phyloP scores from a whole-genome alignment of 441 rosid genomes.

The Pelargonium citronellum region DNA sequence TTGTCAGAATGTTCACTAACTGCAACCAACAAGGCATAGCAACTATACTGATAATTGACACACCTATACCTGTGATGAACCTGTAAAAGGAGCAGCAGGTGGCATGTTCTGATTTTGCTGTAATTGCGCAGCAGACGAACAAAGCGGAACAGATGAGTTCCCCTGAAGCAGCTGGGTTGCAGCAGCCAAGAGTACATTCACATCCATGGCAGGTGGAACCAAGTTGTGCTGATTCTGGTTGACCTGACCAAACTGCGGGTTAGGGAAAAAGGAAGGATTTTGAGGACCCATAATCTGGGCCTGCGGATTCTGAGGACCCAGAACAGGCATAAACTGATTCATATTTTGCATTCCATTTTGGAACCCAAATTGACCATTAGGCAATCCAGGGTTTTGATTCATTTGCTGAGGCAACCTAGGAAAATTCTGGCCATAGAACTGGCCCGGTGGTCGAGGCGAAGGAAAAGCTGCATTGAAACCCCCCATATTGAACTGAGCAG shows the following conservation, averaged over 20 bases:
- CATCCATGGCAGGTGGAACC: constrained; percentile 25
- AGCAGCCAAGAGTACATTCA: constrained; percentile 15
- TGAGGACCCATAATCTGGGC: constrained; percentile 20
- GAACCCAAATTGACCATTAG: constrained; percentile 28
- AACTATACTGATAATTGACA: neutral
- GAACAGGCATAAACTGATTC: constrained; percentile 35
- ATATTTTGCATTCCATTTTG: constrained; percentile 36
- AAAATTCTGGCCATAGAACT: constrained; percentile 26
- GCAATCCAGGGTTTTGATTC: constrained; percentile 32
- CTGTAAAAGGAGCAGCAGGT: constrained; percentile 24
- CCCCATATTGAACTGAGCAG: constrained; percentile 17
- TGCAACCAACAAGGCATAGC: neutral
- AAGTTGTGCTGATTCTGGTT: constrained; percentile 38
- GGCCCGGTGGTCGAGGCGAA: constrained; percentile 31
- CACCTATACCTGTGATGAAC: constrained; percentile 3
- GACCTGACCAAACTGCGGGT: constrained; percentile 34
- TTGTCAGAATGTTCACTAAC: too few relatives aligned
- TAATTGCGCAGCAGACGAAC: constrained; percentile 9
- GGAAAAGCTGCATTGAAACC: constrained; percentile 24
- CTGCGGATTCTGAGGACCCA: neutral
- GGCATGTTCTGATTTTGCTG: constrained; percentile 27
- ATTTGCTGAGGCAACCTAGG: constrained; percentile 42
- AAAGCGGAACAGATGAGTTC: constrained; percentile 25
- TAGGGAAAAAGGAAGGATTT: constrained; percentile 34
- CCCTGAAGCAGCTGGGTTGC: constrained; percentile 31